Conservation (phyloP, 2,329 filamentous ascomycete species). For the Mariannaea sp. region DNA sequence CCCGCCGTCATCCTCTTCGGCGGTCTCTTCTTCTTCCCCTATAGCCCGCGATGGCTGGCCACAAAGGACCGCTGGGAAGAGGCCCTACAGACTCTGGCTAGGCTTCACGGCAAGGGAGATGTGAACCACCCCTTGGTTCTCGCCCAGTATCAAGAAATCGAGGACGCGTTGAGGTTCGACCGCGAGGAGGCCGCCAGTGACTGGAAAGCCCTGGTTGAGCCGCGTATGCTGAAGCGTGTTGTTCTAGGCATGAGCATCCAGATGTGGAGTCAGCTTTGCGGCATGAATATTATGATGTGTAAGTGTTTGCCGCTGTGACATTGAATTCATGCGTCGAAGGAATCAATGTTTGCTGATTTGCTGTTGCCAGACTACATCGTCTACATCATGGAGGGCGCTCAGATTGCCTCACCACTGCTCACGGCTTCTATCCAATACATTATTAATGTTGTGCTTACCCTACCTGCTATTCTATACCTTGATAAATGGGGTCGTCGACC, state of each 20-base stretch:
- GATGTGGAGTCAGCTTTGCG: constrained; percentile 63
- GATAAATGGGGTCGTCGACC: constrained; percentile 64
- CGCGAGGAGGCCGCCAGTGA: constrained; percentile 55
- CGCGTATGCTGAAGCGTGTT: constrained; percentile 60
- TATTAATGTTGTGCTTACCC: constrained; percentile 64
- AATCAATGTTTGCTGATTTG: constrained; percentile 9
- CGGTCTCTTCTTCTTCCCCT: constrained; percentile 64
- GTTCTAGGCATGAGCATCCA: constrained; percentile 62
- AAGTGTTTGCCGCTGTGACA: constrained; percentile 14
- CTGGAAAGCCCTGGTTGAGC: constrained; percentile 54
- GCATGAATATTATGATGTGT: constrained; percentile 65
- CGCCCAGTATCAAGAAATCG: constrained; percentile 66
- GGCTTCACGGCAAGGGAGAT: constrained; percentile 63
- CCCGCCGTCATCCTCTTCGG: constrained; percentile 58
- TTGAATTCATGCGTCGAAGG: too few relatives aligned
- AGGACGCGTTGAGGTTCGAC: constrained; percentile 59
- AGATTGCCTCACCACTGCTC: constrained; percentile 61
- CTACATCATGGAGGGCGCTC: constrained; percentile 63
- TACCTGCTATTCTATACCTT: constrained; percentile 64
- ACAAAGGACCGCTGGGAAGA: constrained; percentile 70
- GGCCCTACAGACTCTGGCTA: constrained; percentile 60
- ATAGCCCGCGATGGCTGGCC: constrained; percentile 73
- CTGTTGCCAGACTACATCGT: constrained; percentile 55
- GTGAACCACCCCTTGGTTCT: constrained; percentile 62
- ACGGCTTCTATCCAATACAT: constrained; percentile 67